These are phyloP conservation scores for Lasiodiplodia sp. DNA, from an alignment of 2,329 filamentous ascomycete genomes.

Conservation along the genomic window DNA sequence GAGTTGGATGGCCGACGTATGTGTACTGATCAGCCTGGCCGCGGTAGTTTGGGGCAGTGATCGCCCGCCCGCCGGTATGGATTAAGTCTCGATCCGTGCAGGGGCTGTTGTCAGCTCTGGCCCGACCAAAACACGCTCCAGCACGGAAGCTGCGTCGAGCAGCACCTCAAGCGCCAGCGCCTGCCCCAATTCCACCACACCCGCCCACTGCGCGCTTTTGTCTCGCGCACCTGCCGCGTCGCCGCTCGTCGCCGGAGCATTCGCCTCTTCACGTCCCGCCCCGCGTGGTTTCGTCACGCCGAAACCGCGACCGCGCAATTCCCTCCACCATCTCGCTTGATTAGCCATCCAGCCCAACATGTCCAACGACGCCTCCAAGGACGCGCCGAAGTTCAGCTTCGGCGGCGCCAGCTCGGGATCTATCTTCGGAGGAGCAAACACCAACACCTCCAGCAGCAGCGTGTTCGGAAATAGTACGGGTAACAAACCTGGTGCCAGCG, in stretches of 20 bases:
- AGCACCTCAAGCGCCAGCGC: constrained; percentile 12
- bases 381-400: constrained; percentile 48
- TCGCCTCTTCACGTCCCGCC: not conserved
- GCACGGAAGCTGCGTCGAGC: constrained; percentile 21
- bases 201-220: not conserved
- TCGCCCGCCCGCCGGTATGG: constrained; percentile 11
- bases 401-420: constrained; percentile 42
- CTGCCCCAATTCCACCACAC: constrained; percentile 2
- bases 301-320: constrained; percentile 11
- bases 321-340: not conserved
- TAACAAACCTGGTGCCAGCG: constrained; percentile 26
- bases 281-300: constrained; percentile 1
- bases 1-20: constrained; percentile 20
- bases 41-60: constrained; percentile 23
- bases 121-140: constrained; percentile 27
- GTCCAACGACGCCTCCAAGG: constrained; percentile 41
- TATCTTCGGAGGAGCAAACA: constrained; percentile 50
- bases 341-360: constrained; percentile 9
- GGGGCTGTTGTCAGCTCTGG: constrained; percentile 12
- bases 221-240: constrained; percentile 5
- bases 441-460: constrained; percentile 27
- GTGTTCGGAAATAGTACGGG: constrained; percentile 21
- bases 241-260: constrained; percentile 12
- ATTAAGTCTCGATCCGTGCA: constrained; percentile 15
- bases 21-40: constrained; percentile 28